These are phyloP conservation scores for Mycena galopus DNA, from an alignment of 768 basidiomycete species.

Conservation along the genomic window DNA sequence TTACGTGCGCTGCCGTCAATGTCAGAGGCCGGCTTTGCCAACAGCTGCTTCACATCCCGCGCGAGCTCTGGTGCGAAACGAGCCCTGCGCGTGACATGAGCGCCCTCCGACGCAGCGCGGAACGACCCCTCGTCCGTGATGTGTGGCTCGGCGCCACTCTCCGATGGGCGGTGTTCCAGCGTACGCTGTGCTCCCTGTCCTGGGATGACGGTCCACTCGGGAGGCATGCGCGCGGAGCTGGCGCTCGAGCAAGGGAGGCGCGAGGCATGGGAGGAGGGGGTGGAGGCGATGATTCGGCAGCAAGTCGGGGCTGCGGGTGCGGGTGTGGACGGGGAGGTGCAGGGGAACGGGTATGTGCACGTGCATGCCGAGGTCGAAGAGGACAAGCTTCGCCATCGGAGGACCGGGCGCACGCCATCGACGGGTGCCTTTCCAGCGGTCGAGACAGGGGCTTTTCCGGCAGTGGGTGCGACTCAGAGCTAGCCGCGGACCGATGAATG, in stretches of 20 bases:
- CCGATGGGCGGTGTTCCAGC: neutral
- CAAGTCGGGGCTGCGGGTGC: no score
- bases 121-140: slow-evolving; percentile 24
- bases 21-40: slow-evolving; percentile 31
- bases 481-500: no score
- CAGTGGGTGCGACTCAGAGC: no score
- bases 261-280: slow-evolving; percentile 27
- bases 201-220: neutral
- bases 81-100: slow-evolving; percentile 21
- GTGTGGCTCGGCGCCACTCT: neutral
- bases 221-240: slow-evolving; percentile 27
- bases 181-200: neutral
- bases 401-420: no score
- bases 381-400: no score
- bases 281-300: slow-evolving; percentile 18
- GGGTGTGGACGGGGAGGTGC: neutral
- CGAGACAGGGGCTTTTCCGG: no score
- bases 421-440: no score
- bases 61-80: slow-evolving; percentile 33
- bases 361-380: no score
- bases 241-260: slow-evolving; percentile 20
- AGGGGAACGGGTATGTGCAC: neutral
- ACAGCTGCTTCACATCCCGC: slow-evolving; percentile 32
- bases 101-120: neutral
- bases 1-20: slow-evolving; percentile 5